Conservation (phyloP, 2,329 filamentous ascomycete species). For the Colletotrichum sp. region DNA sequence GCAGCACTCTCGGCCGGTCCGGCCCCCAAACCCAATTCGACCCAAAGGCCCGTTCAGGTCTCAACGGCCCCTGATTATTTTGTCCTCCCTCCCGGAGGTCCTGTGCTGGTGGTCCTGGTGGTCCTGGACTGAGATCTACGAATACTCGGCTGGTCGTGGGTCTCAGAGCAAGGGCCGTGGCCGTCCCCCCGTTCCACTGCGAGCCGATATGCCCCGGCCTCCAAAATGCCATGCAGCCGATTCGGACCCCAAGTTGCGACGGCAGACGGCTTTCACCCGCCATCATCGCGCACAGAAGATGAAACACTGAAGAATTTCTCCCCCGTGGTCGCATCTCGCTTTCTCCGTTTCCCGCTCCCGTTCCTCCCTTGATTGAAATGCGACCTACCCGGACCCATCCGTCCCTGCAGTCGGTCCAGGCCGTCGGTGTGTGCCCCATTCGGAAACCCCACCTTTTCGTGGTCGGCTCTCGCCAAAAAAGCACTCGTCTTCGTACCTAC, state of each 20-base stretch:
- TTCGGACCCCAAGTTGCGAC: conserved; percentile 9
- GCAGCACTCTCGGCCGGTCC: conserved; percentile 16
- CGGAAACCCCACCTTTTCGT: neutral
- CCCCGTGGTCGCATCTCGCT: conserved; percentile 4
- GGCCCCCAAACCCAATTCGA: conserved; percentile 11
- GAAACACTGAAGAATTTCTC: conserved; percentile 21
- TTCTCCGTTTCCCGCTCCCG: neutral
- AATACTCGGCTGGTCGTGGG: conserved; percentile 2
- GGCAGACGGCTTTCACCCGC: neutral
- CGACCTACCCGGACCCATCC: neutral
- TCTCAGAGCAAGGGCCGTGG: conserved; percentile 2
- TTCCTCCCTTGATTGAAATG: conserved; percentile 1
- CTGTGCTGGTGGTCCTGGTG: neutral
- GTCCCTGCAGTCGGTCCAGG: conserved; percentile 19
- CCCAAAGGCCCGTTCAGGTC: neutral
- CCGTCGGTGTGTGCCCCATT: conserved; percentile 18
- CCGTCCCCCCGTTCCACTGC: neutral
- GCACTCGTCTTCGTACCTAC: neutral
- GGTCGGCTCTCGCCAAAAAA: neutral
- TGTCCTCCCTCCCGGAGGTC: neutral
- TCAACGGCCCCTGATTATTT: neutral
- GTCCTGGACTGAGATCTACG: neutral
- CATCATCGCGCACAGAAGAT: neutral
- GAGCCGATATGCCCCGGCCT: conserved; percentile 2
- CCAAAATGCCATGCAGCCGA: neutral